These are phyloP conservation scores for Microcos paniculata DNA, from an alignment of 345 rosid genomes.

Conservation along the genomic window DNA sequence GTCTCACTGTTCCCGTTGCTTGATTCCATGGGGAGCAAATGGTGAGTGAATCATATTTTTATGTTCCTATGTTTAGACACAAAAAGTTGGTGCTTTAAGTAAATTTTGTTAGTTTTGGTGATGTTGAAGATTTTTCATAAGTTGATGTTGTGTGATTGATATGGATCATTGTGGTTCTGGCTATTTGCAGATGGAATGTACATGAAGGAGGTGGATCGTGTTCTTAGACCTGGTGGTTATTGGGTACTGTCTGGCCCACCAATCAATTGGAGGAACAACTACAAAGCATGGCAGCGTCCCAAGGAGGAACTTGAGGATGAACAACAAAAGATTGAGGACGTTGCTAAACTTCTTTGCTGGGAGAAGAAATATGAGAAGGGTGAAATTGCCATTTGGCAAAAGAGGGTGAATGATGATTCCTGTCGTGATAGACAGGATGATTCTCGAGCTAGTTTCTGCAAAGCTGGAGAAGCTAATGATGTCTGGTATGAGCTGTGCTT, in stretches of 20 bases:
- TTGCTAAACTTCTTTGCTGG: conserved; percentile 93
- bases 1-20: conserved; percentile 99
- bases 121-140: conserved; percentile 1
- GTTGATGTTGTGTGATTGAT: conserved; percentile 6
- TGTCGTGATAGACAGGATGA: conserved; percentile 66
- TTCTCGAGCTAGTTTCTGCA: conserved; percentile 68
- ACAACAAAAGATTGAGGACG: conserved; percentile 82
- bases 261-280: conserved; percentile 84
- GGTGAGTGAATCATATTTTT: conserved; percentile 57
- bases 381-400: conserved; percentile 94
- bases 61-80: neutral
- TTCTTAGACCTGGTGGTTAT: conserved; percentile 96
- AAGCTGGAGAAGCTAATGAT: conserved; percentile 67
- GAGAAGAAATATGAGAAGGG: conserved; percentile 88
- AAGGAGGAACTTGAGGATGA: conserved; percentile 90
- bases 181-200: conserved; percentile 74
- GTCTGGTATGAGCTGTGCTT: conserved; percentile 61
- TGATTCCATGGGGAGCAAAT: conserved; percentile 95
- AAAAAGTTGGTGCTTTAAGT: neutral
- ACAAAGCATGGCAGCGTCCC: conserved; percentile 95
- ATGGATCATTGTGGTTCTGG: conserved; percentile 9
- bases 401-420: conserved; percentile 59
- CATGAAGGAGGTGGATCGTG: conserved; percentile 95
- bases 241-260: conserved; percentile 99
- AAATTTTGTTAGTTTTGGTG: neutral